Evolutionary conservation across 768 basidiomycete genomes (phyloP), one percentile per base, ranked within the genome.

Genomic region (Kwoniella europaea): DNA sequence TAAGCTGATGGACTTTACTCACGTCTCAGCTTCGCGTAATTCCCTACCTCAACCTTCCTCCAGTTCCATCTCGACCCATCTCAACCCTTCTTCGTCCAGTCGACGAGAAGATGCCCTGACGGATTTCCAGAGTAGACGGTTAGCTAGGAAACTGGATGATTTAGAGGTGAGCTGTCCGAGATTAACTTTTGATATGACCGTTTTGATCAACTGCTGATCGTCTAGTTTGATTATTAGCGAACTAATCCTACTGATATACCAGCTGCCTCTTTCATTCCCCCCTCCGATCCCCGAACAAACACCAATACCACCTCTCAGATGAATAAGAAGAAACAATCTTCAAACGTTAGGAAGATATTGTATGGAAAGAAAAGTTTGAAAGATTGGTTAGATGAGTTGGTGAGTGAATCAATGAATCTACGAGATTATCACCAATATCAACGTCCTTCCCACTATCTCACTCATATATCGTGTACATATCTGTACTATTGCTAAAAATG

Each of bases 161-260:
- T 73, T 82, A 6, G 82, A 82, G 72, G 82, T 80, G 61, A 56
- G 80, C 35, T 4, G 35, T 35, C 35, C 35, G 35, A 35, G 5
- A 35, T 9, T 4, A 4, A 29, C 29, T 29, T 29, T 29, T 29
- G 29, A 35, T 35, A 35, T 9, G 6, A 35, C 6, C 6, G 35
- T 35, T 35, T 35, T 9, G 35, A 35, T 35, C 35, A 6, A 35
- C 6, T 35, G 35, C 35, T 35, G 35, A 35, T 35, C 35, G 7
- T 35, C 6, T 6, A 1, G 3, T 4, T 7, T 24, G 1, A 20
- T 41, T 16, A 10, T 67, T 35, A 82, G 82, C 72, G 82, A 9
- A 82, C 82, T 0, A 82, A 82, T 62, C 77, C 80, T 7, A 79
- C 80, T 22, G 82, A 82, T 59, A 79, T 81, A 41, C 82, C 82